Conservation (phyloP, 2,329 filamentous ascomycete genomes). For the Curvularia sp. region DNA sequence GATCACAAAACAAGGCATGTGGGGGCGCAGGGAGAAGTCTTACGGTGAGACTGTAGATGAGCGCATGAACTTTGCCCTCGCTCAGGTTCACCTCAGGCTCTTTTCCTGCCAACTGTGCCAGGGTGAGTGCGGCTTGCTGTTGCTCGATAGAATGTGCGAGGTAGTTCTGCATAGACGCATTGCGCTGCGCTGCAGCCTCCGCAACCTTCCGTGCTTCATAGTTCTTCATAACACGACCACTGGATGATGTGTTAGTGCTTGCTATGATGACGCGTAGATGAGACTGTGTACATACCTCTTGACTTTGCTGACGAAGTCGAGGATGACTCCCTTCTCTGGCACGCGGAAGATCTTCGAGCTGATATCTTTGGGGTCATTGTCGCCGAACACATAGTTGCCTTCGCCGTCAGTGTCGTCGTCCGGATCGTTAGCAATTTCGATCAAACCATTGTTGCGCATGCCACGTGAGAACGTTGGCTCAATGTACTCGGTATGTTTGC, state of each 20-base stretch:
- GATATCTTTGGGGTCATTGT: conserved; percentile 50
- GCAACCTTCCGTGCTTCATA: conserved; percentile 21
- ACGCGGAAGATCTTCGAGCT: conserved; percentile 54
- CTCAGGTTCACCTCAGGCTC: conserved; percentile 59
- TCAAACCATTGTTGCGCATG: conserved; percentile 60
- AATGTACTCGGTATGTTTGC: conserved; percentile 57
- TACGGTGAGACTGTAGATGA: conserved; percentile 70
- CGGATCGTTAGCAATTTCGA: conserved; percentile 55
- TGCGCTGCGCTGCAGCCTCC: conserved; percentile 30
- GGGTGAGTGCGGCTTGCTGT: conserved; percentile 70
- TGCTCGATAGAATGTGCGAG: conserved; percentile 59
- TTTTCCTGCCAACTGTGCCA: conserved; percentile 64
- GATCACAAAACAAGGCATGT: conserved; percentile 37
- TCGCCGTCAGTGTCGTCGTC: conserved; percentile 54
- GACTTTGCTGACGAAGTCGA: conserved; percentile 69
- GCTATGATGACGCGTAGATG: conserved; percentile 10
- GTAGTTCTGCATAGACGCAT: conserved; percentile 39
- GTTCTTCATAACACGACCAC: conserved; percentile 35
- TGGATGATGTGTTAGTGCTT: conserved; percentile 28
- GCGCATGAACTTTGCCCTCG: conserved; percentile 55
- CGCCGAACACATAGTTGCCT: conserved; percentile 53
- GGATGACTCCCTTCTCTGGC: conserved; percentile 56
- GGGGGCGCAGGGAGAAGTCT: conserved; percentile 51
- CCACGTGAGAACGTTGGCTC: conserved; percentile 66
- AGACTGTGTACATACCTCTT: conserved; percentile 51